Percentiles rank a stretch among this genome's conserved stretches.
phyloP scores from a whole-genome alignment of 176 grass and related monocot genomes.

The Pontederia paniculata region DNA sequence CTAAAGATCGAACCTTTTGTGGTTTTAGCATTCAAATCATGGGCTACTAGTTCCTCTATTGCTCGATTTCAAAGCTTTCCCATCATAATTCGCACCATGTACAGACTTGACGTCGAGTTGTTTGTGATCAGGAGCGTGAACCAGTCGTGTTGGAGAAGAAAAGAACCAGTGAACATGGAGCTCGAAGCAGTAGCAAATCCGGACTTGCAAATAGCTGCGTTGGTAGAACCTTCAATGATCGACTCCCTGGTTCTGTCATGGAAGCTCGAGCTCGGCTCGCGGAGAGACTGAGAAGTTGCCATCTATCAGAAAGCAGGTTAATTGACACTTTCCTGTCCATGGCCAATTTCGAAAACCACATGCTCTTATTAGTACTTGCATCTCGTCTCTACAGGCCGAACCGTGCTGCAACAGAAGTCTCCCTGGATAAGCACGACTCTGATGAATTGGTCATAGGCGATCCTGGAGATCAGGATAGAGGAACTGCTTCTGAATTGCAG shows the following conservation, averaged over 20 bases:
- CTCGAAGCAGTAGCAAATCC: background rate
- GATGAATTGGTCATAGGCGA: background rate
- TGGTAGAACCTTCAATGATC: background rate
- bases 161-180: background rate
- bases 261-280: background rate
- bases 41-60: too few relatives aligned
- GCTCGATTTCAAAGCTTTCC: too few relatives aligned
- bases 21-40: too few relatives aligned
- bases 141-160: background rate
- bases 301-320: background rate
- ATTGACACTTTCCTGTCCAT: too few relatives aligned
- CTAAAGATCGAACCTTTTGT: too few relatives aligned
- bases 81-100: too few relatives aligned
- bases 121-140: background rate
- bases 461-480: background rate
- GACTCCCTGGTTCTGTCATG: slow-evolving; percentile 3
- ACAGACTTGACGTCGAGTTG: too few relatives aligned
- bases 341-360: too few relatives aligned
- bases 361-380: background rate
- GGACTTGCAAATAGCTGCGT: background rate
- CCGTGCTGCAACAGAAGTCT: background rate
- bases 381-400: background rate
- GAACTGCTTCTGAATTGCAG: background rate
- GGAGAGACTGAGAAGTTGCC: background rate
- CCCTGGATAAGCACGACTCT: background rate